These are phyloP conservation scores for Fusarium proliferatum DNA, from an alignment of 2,329 filamentous ascomycete genomes.

Conservation along the genomic window DNA sequence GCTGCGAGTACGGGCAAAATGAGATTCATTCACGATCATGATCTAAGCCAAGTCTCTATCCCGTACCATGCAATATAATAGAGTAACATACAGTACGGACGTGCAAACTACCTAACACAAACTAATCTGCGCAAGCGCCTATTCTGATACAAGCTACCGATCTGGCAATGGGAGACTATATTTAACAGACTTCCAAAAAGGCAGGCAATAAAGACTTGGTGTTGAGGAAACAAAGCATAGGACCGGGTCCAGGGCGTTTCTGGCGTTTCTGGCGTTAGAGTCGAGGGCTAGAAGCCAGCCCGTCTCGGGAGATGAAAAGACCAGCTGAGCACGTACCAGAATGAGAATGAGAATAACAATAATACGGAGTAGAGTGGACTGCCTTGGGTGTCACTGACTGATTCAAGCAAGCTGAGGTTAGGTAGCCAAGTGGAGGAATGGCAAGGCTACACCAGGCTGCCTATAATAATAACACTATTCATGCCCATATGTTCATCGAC, in stretches of 20 bases:
- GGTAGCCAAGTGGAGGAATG: not conserved
- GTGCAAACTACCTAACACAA: not conserved
- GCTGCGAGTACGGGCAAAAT: not conserved
- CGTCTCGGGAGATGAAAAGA: slow-evolving; percentile 30
- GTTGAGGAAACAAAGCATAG: slow-evolving; percentile 13
- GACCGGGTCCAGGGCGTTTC: slow-evolving; percentile 19
- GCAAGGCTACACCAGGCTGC: slow-evolving; percentile 1
- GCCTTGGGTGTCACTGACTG: slow-evolving; percentile 5
- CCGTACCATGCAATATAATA: not conserved
- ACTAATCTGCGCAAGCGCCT: not conserved
- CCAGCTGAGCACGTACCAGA: slow-evolving; percentile 31
- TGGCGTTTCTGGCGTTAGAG: slow-evolving; percentile 20
- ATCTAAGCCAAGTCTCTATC: not conserved
- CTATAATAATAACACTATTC: not conserved
- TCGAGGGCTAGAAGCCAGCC: slow-evolving; percentile 20
- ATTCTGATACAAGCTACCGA: not conserved
- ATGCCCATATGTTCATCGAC: not conserved
- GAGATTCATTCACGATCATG: not conserved
- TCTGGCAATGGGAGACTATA: not conserved
- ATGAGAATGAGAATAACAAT: not conserved
- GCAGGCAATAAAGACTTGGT: not conserved
- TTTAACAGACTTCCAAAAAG: not conserved
- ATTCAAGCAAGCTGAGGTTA: not conserved
- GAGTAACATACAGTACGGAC: not conserved
- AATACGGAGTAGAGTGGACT: not conserved